Evolutionary conservation across 148 eudicot genomes (phyloP).

Genomic region (Camellia granthamiana): DNA sequence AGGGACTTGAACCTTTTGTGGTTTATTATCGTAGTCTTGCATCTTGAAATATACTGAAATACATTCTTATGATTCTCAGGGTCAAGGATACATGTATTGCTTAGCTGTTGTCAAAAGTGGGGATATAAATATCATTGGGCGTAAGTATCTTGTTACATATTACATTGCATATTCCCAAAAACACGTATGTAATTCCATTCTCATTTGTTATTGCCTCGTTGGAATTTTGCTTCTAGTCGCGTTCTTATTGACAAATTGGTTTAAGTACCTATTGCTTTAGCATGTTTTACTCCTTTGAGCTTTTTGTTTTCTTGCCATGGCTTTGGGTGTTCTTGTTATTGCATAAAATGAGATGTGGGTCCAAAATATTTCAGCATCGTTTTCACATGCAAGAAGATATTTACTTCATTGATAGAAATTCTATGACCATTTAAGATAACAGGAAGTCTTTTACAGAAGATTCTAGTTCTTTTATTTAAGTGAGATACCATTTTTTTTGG

Average conservation of each 20-base stretch:
- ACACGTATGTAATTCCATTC: not conserved
- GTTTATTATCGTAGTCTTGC: not conserved
- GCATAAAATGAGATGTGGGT: no score
- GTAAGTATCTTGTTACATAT: conserved; percentile 31
- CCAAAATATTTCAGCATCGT: no score
- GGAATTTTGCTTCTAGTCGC: not conserved
- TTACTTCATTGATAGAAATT: no score
- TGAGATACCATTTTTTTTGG: no score
- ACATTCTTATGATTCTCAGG: conserved; percentile 28
- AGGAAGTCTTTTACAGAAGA: no score
- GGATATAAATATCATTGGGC: conserved; percentile 58
- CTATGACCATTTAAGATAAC: no score
- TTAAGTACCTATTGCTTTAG: not conserved
- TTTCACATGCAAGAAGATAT: no score
- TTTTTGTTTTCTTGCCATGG: no score
- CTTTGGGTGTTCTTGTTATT: no score
- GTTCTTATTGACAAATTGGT: not conserved
- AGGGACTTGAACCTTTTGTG: not conserved
- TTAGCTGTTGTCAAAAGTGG: conserved; percentile 60
- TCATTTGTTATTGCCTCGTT: not conserved
- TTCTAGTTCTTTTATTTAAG: no score
- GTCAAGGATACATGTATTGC: conserved; percentile 41
- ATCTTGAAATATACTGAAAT: conserved; percentile 7
- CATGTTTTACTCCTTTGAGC: no score
- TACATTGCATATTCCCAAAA: not conserved